Conservation (phyloP, 2,329 filamentous ascomycete species). For the Pestalotiopsis sp. region DNA sequence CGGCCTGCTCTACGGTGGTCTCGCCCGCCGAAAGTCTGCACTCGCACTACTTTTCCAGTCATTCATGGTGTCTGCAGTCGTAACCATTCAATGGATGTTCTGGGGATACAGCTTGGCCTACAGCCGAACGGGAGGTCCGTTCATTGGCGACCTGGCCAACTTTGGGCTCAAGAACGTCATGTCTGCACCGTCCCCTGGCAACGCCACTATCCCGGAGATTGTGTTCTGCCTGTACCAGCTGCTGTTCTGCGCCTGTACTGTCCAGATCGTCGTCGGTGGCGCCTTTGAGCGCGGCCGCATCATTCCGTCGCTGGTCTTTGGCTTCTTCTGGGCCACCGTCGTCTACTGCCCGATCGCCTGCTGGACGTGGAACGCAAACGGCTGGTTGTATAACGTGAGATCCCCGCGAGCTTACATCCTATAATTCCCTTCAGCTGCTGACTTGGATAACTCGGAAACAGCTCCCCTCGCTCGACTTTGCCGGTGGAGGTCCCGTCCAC, state of each 20-base stretch:
- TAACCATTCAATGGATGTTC: constrained; percentile 49
- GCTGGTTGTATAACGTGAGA: constrained; percentile 65
- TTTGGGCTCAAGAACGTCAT: constrained; percentile 38
- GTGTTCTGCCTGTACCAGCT: constrained; percentile 40
- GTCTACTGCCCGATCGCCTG: constrained; percentile 46
- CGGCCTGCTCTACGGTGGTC: constrained; percentile 41
- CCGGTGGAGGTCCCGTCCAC: constrained; percentile 66
- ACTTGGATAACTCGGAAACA: not conserved
- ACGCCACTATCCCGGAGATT: constrained; percentile 38
- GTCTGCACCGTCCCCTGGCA: constrained; percentile 39
- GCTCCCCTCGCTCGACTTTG: constrained; percentile 49
- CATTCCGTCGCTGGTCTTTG: constrained; percentile 60
- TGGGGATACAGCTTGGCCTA: constrained; percentile 48
- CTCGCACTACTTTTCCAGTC: constrained; percentile 51
- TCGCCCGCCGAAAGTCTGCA: constrained; percentile 39
- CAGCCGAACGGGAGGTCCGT: constrained; percentile 36
- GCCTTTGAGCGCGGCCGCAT: constrained; percentile 40
- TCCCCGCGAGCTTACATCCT: constrained; percentile 30
- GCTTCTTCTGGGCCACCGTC: constrained; percentile 65
- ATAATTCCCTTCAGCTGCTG: not conserved
- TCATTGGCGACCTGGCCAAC: constrained; percentile 37
- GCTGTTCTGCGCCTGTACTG: constrained; percentile 40
- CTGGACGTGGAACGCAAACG: constrained; percentile 60
- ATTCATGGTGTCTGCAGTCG: constrained; percentile 46
- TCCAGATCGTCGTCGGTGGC: constrained; percentile 42